Base-by-base conservation (phyloP, 805 yeast species). In the Ogataea saltuana region DNA sequence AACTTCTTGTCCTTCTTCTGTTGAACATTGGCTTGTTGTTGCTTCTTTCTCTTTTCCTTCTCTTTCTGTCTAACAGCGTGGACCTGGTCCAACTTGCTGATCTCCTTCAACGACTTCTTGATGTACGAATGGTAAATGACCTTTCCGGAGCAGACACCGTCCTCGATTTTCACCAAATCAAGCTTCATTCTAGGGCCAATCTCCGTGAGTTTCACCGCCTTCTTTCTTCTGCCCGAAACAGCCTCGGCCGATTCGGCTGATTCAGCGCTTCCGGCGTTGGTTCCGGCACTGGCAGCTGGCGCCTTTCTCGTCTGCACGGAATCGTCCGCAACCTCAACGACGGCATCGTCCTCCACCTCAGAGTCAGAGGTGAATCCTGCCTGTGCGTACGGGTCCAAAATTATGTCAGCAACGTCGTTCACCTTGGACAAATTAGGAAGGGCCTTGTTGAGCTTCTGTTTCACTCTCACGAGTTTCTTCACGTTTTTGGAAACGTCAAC, bases 201-300 rank as follows among this genome's bases (percentile, higher is more conserved):
- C 64, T 93, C 99, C 1, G 91, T 87, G 39, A 93, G 72, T 62
- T 88, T 90, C 54, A 93, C 87, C 1, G 99, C 98, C 57, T 86
- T 80, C 65, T 88, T 89, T 40, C 76, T 66, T 27, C 61, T 61
- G 3, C 46, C 54, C n/a, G 37, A 11, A 6, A 16, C 34, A 6
- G 18, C 16, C 15, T 39, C 32, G 6, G 31, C 28, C n/a, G 28
- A 16, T n/a, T 17, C 32, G 30, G 15, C 31, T n/a, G 44, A 46
- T 11, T 41, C 41, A 15, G 40, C 44, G 6, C 30, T 28, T 18
- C 22, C 33, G 18, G 49, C 10, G 46, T 56, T 44, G 51, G 45
- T 30, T 28, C 26, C 11, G 26, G 7, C 26, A 8, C 11, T 7
- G 26, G 35, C 17, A 8, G 35, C 35, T 6, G 35, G 10, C n/a